These are phyloP conservation scores for Leonotis leonurus DNA, from an alignment of 257 asterid species.

Conservation along the genomic window DNA sequence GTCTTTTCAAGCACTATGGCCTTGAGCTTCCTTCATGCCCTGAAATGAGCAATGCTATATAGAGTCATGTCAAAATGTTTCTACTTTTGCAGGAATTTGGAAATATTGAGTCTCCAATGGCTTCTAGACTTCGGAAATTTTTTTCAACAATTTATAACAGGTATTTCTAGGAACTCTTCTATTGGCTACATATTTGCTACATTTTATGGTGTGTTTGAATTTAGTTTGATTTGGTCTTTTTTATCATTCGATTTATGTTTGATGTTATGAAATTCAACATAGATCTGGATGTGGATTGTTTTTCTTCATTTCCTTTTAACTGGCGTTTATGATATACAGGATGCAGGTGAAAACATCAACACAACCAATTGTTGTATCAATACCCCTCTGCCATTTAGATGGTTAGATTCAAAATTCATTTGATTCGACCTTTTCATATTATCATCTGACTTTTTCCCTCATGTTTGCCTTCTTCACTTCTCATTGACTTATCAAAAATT, in stretches of 20 bases:
- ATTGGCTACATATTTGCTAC: conserved; percentile 2
- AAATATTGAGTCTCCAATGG: conserved; percentile 87
- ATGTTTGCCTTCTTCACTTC: neutral
- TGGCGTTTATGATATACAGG: conserved; percentile 40
- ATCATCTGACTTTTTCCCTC: neutral
- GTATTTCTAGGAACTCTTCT: conserved; percentile 23
- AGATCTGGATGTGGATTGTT: neutral
- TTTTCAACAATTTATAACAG: conserved; percentile 85
- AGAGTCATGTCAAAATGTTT: conserved; percentile 5
- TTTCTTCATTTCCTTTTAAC: conserved; percentile 1
- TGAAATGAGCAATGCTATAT: conserved; percentile 1
- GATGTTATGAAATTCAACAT: neutral
- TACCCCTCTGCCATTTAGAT: conserved; percentile 77
- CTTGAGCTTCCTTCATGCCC: conserved; percentile 19
- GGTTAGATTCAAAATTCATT: conserved; percentile 46
- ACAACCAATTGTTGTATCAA: conserved; percentile 83
- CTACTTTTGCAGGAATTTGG: conserved; percentile 74
- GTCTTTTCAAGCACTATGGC: conserved; percentile 10
- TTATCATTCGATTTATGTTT: neutral
- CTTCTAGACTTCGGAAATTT: conserved; percentile 88
- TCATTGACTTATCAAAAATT: neutral
- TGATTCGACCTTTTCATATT: neutral
- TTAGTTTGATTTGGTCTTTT: conserved; percentile 6
- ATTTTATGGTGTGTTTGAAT: neutral
- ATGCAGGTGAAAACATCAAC: conserved; percentile 88